Base-by-base conservation (phyloP, 1,139 yeast species). In the Yamadazyma oceani region DNA sequence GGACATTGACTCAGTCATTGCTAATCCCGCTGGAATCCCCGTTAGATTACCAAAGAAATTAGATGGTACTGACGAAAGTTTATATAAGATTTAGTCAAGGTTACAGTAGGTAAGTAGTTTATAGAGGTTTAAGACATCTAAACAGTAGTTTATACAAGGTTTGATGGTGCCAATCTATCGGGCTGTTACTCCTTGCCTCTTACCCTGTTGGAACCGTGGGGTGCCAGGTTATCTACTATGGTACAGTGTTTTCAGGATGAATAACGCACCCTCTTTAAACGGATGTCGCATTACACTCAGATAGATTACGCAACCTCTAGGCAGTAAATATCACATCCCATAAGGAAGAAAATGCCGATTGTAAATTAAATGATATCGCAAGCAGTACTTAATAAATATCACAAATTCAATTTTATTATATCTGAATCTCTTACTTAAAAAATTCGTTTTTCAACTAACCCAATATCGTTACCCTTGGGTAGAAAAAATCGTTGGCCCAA, bases 1-100 rank as follows among this genome's bases (percentile, higher is more conserved):
- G 95, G 94, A 86, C 56, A 55, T 85, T 44, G 78, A 80, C 31
- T 74, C 70, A 39, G 82, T 78, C 17, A 55, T 79, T 47, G 76
- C 85, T 35, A 69, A 76, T 52, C 90, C 90, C 6, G 50, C 62
- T 31, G 64, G 64, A 26, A 43, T 59, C 49, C 82, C 80, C 17
- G 52, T 50, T 26, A 53, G 64, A 44, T 46, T 52, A 29, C 64
- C 66, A 11, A 54, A 54, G 44, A 52, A 49, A 29, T 40, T 60
- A 44, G 54, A 50, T 26, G 64, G 63, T 3, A 58, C 53, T 14
- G 54, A 51, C 21, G 58, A 49, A 11, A 46, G 49, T 13, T 38
- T 49, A 10, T 57, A 44, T 32, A 53, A 56, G 32, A 41, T 53
- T 22, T 53, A 27, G 19, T n/a, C n/a, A n/a, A n/a, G n/a, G n/a